A percentile compares a stretch with the other conserved stretches of the same genome.
These are phyloP conservation scores for Trichosporon asahii DNA, from an alignment of 1,284 basidiomycete species.

Conservation along the genomic window DNA sequence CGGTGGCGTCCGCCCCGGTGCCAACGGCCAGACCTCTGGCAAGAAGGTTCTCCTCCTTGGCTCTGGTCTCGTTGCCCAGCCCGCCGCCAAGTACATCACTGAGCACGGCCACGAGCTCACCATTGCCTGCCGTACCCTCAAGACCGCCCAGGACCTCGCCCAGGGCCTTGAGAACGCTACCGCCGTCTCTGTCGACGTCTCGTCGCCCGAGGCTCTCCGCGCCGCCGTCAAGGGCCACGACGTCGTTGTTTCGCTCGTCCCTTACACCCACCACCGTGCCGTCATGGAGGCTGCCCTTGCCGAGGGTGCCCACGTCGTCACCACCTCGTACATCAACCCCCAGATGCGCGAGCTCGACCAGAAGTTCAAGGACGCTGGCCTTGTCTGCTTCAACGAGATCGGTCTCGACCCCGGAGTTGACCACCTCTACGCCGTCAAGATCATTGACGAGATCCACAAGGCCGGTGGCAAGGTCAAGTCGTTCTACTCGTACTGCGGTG, in stretches of 20 bases:
- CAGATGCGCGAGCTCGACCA: slow-evolving; percentile 85
- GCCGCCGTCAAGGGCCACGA: slow-evolving; percentile 78
- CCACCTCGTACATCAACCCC: slow-evolving; percentile 88
- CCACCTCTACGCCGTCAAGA: slow-evolving; percentile 95
- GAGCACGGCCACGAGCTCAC: slow-evolving; percentile 81
- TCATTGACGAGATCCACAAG: slow-evolving; percentile 85
- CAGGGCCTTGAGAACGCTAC: slow-evolving; percentile 67
- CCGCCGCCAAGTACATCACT: slow-evolving; percentile 88
- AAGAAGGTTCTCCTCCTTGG: slow-evolving; percentile 88
- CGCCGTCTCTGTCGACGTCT: slow-evolving; percentile 80
- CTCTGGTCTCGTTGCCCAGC: slow-evolving; percentile 90
- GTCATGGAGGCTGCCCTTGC: slow-evolving; percentile 96
- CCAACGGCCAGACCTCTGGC: slow-evolving; percentile 53
- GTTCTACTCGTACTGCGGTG: slow-evolving; percentile 96
- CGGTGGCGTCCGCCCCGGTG: slow-evolving; percentile 56
- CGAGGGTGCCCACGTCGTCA: slow-evolving; percentile 85
- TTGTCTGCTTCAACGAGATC: slow-evolving; percentile 97
- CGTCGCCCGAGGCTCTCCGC: slow-evolving; percentile 68
- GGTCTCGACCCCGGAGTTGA: slow-evolving; percentile 72
- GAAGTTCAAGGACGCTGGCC: slow-evolving; percentile 80
- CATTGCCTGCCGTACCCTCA: slow-evolving; percentile 78
- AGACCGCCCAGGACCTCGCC: slow-evolving; percentile 66
- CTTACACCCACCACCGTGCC: slow-evolving; percentile 85
- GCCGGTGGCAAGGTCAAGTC: slow-evolving; percentile 94
- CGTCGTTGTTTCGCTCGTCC: slow-evolving; percentile 93